phyloP scores from a whole-genome alignment of 2,329 filamentous ascomycete species.

The Fusarium sterilihyphosum region DNA sequence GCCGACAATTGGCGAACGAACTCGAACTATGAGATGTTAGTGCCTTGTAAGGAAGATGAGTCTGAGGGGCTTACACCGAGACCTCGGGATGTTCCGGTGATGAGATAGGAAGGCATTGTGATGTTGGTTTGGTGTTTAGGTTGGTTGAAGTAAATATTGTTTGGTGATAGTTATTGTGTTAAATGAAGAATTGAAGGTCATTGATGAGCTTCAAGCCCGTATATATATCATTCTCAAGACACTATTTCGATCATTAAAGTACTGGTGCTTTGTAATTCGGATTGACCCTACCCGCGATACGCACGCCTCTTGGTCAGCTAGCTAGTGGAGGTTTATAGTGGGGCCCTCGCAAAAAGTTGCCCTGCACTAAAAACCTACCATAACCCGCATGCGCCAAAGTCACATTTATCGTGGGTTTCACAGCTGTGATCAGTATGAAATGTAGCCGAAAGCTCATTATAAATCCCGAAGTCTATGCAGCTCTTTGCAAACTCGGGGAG shows the following conservation, averaged over 20 bases:
- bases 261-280: slow-evolving; percentile 7
- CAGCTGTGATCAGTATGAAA: not conserved
- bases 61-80: slow-evolving; percentile 9
- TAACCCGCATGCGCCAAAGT: no score
- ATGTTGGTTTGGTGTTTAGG: not conserved
- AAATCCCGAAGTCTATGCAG: not conserved
- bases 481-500: not conserved
- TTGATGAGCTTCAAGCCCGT: not conserved
- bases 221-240: not conserved
- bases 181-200: accelerated
- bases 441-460: not conserved
- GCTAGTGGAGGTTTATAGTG: not conserved
- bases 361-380: not conserved
- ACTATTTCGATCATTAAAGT: not conserved
- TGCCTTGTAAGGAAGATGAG: accelerated
- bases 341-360: slow-evolving; percentile 21
- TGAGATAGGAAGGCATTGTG: slow-evolving; percentile 27
- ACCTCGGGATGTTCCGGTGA: slow-evolving; percentile 36
- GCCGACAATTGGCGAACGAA: slow-evolving; percentile 56
- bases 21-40: slow-evolving; percentile 22
- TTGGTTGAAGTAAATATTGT: not conserved
- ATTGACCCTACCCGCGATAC: not conserved
- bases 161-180: not conserved
- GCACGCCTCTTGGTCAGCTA: not conserved
- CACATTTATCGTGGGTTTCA: no score